A percentile compares a stretch with the other conserved stretches of the same genome.
Evolutionary conservation across 2,329 filamentous ascomycete species (phyloP).

Genomic region (Alternaria arborescens): DNA sequence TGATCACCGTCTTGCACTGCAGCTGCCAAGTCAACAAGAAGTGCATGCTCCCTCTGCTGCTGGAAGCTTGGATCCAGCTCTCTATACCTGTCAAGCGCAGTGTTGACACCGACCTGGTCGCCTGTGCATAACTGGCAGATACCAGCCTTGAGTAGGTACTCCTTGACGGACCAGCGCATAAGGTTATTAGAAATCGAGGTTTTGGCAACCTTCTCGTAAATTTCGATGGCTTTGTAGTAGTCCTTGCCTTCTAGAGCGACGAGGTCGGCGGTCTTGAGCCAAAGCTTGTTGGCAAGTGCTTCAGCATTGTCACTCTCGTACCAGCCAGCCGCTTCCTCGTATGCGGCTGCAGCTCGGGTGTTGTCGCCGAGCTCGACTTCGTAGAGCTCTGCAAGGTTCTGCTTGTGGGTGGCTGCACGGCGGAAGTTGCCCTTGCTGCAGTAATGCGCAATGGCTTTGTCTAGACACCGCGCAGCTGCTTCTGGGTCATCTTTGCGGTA

Average conservation of each 20-base stretch:
- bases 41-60: slow-evolving; percentile 79
- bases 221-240: slow-evolving; percentile 55
- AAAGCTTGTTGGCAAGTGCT: slow-evolving; percentile 88
- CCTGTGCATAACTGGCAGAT: slow-evolving; percentile 83
- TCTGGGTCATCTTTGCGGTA: slow-evolving; percentile 86
- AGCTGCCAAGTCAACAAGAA: slow-evolving; percentile 78
- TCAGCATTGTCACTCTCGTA: slow-evolving; percentile 67
- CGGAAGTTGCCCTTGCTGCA: slow-evolving; percentile 90
- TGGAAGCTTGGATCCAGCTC: slow-evolving; percentile 73
- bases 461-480: slow-evolving; percentile 81
- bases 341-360: slow-evolving; percentile 80
- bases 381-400: slow-evolving; percentile 85
- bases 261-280: slow-evolving; percentile 89
- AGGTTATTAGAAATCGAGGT: slow-evolving; percentile 86
- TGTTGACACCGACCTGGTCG: slow-evolving; percentile 79
- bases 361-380: slow-evolving; percentile 82
- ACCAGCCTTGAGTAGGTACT: slow-evolving; percentile 93
- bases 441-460: slow-evolving; percentile 84
- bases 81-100: slow-evolving; percentile 82
- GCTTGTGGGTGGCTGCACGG: slow-evolving; percentile 88
- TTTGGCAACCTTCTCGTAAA: slow-evolving; percentile 82
- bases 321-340: slow-evolving; percentile 87
- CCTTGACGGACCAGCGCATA: slow-evolving; percentile 72
- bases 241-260: slow-evolving; percentile 84
- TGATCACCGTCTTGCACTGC: slow-evolving; percentile 80